Percentiles rank a stretch among this genome's conserved stretches.
Evolutionary conservation across 768 basidiomycete species (phyloP).

Genomic region (Mycena filopes): DNA sequence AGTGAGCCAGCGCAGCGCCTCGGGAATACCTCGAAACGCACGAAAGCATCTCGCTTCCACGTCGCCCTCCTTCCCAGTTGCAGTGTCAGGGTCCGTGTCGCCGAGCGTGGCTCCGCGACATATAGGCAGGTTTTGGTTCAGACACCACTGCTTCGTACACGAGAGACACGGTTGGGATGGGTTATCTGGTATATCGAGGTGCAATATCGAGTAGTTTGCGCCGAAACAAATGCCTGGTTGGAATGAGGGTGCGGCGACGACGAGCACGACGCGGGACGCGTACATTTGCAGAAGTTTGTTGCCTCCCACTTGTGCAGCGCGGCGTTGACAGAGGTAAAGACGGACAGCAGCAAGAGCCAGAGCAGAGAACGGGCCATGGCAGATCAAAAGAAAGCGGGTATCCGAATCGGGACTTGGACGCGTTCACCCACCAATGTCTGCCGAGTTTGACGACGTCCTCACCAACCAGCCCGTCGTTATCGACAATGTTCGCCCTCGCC

Average conservation of each 20-base stretch:
- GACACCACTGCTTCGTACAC: conserved; percentile 95
- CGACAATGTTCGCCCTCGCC: conserved; percentile 81
- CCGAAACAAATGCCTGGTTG: conserved; percentile 88
- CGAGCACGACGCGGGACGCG: conserved; percentile 29
- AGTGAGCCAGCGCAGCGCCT: conserved; percentile 27
- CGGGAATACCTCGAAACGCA: conserved; percentile 53
- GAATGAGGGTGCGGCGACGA: conserved; percentile 22
- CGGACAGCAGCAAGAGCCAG: conserved; percentile 22
- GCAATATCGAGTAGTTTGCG: conserved; percentile 87
- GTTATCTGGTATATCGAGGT: conserved; percentile 81
- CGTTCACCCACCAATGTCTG: conserved; percentile 64
- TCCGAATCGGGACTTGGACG: conserved; percentile 17
- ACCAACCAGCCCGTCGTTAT: conserved; percentile 99
- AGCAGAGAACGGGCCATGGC: conserved; percentile 14
- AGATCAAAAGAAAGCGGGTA: conserved; percentile 12
- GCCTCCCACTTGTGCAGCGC: conserved; percentile 84
- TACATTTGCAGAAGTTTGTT: conserved; percentile 93
- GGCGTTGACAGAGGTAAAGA: conserved; percentile 45
- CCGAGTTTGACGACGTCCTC: conserved; percentile 92
- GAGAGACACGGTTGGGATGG: conserved; percentile 91
- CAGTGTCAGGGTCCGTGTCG: conserved; percentile 91
- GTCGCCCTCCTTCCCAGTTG: conserved; percentile 94
- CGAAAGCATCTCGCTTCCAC: conserved; percentile 97
- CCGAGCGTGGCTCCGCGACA: conserved; percentile 86
- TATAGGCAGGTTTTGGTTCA: conserved; percentile 89